Evolutionary conservation across 352 stramenopile genomes (phyloP).

Genomic region (Globisporangium cederbergense): DNA sequence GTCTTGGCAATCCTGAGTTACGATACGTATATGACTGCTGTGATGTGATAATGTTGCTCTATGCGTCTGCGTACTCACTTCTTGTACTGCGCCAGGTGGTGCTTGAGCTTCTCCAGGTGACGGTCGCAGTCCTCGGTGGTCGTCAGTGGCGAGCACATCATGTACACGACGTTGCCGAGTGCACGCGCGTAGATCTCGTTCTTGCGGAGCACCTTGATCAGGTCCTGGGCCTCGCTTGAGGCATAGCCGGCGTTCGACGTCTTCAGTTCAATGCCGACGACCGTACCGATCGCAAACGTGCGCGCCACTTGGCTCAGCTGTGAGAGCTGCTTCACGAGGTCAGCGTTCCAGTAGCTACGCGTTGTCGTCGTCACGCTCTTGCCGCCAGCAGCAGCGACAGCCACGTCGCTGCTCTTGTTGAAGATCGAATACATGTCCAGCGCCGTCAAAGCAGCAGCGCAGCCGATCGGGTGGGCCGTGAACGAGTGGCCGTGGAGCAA

Average conservation of each 20-base stretch:
- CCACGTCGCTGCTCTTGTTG: constrained; percentile 18
- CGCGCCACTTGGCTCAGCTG: constrained; percentile 45
- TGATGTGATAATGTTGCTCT: background rate
- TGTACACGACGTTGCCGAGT: constrained; percentile 80
- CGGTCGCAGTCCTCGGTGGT: constrained; percentile 55
- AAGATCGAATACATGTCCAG: constrained; percentile 86
- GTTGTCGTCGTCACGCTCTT: constrained; percentile 7
- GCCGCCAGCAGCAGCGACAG: background rate
- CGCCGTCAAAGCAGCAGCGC: constrained; percentile 83
- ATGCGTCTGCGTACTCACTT: background rate
- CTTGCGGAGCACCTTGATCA: constrained; percentile 57
- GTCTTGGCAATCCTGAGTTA: background rate
- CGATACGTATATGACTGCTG: background rate
- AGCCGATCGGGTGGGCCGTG: constrained; percentile 89
- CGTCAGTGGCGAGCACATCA: constrained; percentile 84
- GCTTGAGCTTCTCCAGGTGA: constrained; percentile 47
- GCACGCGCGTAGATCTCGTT: constrained; percentile 76
- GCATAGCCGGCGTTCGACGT: constrained; percentile 62
- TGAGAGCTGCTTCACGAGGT: constrained; percentile 47
- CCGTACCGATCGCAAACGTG: constrained; percentile 75
- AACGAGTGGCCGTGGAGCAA: constrained; percentile 92
- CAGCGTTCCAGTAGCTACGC: constrained; percentile 56
- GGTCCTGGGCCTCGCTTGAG: constrained; percentile 53
- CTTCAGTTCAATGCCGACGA: constrained; percentile 68
- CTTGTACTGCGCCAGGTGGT: constrained; percentile 33